Conservation (phyloP, 805 yeast species). For the Schwanniomyces polymorphus region DNA sequence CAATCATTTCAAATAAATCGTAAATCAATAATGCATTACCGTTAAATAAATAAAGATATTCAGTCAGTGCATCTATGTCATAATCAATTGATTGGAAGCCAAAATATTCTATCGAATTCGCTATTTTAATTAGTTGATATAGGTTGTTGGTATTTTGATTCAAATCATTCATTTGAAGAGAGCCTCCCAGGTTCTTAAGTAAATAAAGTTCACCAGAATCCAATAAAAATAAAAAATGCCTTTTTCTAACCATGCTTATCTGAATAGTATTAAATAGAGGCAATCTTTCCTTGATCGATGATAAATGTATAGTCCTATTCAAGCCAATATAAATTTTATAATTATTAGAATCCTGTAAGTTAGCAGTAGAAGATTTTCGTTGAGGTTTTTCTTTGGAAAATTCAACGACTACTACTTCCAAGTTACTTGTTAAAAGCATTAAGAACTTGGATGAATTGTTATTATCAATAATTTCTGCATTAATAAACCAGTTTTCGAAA, state of each 20-base stretch:
- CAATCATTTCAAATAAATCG: slow-evolving; percentile 24
- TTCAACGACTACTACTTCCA: slow-evolving; percentile 27
- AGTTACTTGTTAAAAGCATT: slow-evolving; percentile 29
- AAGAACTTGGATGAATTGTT: slow-evolving; percentile 9
- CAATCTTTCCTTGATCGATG: slow-evolving; percentile 27
- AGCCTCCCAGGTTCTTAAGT: slow-evolving; percentile 27
- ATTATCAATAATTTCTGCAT: slow-evolving; percentile 13
- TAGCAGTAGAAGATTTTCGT: neutral
- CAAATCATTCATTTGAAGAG: neutral
- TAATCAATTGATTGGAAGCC: slow-evolving; percentile 23
- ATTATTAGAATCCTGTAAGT: slow-evolving; percentile 5
- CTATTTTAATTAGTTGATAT: slow-evolving; percentile 34
- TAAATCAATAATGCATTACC: slow-evolving; percentile 37
- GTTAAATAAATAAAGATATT: slow-evolving; percentile 30
- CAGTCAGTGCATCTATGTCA: slow-evolving; percentile 5
- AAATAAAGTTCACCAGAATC: slow-evolving; percentile 39
- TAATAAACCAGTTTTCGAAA: slow-evolving; percentile 23
- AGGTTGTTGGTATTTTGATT: slow-evolving; percentile 20
- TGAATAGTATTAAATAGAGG: slow-evolving; percentile 20
- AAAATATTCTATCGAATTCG: slow-evolving; percentile 30
- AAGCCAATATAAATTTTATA: slow-evolving; percentile 30
- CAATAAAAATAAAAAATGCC: slow-evolving; percentile 36
- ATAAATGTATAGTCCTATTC: slow-evolving; percentile 32
- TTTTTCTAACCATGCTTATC: slow-evolving; percentile 23
- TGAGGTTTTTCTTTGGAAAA: slow-evolving; percentile 8